A percentile compares a stretch with the other conserved stretches of the same genome.
Conservation (phyloP, 208 protist species). For the Trypanosoma grayi region DNA sequence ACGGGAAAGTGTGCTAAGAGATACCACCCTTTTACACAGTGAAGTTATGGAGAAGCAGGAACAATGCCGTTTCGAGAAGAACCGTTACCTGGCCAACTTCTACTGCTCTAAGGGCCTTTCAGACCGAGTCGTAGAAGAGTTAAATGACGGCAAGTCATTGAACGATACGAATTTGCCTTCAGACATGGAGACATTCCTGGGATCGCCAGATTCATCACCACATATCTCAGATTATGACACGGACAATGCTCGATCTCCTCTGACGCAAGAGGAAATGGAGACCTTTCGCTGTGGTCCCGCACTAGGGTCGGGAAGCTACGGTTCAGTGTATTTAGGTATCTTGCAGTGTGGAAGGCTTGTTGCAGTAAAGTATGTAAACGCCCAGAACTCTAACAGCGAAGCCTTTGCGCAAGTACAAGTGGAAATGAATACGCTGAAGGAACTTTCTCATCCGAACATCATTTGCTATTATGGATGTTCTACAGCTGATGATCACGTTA, state of each 20-base stretch:
- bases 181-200: neutral
- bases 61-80: conserved; percentile 58
- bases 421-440: conserved; percentile 72
- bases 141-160: neutral
- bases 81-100: conserved; percentile 30
- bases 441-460: conserved; percentile 83
- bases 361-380: conserved; percentile 37
- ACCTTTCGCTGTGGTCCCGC: conserved; percentile 74
- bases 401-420: conserved; percentile 49
- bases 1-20: conserved; percentile 66
- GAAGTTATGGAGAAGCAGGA: conserved; percentile 76
- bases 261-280: conserved; percentile 74
- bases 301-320: conserved; percentile 26
- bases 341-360: conserved; percentile 24
- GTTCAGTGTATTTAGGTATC: conserved; percentile 23
- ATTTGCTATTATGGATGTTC: conserved; percentile 81
- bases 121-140: neutral
- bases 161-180: neutral
- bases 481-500: conserved; percentile 61
- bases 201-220: neutral
- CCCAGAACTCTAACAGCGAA: conserved; percentile 46
- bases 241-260: conserved; percentile 13
- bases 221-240: neutral
- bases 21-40: conserved; percentile 59
- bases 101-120: neutral